These are phyloP conservation scores for Dysphania ambrosioides DNA, from an alignment of 148 eudicot species.

Conservation along the genomic window DNA sequence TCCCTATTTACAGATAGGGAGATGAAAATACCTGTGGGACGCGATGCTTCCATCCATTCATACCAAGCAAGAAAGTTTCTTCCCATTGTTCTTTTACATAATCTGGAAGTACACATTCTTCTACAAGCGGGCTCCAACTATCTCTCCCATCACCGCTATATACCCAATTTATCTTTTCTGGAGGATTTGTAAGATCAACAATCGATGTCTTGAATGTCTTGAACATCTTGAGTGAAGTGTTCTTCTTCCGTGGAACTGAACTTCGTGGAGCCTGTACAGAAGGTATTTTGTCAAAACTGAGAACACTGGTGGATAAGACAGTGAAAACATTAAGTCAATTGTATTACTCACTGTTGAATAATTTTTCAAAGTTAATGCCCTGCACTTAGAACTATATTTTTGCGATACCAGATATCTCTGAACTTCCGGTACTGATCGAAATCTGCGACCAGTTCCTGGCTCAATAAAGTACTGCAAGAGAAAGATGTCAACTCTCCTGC, in stretches of 20 bases:
- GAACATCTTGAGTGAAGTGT: constrained; percentile 15
- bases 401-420: constrained; percentile 50
- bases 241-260: constrained; percentile 25
- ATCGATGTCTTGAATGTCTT: constrained; percentile 18
- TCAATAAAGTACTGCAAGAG: constrained; percentile 68
- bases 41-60: constrained; percentile 30
- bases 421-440: constrained; percentile 63
- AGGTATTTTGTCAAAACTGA: background rate
- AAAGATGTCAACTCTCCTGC: constrained; percentile 6
- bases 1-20: background rate
- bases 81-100: constrained; percentile 34
- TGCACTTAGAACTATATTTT: constrained; percentile 27
- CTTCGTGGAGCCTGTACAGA: constrained; percentile 24
- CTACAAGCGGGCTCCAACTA: constrained; percentile 34
- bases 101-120: constrained; percentile 28
- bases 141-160: constrained; percentile 31
- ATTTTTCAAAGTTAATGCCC: constrained; percentile 28
- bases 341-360: constrained; percentile 28
- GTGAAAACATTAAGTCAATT: too few relatives aligned
- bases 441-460: constrained; percentile 53
- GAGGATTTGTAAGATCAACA: constrained; percentile 28
- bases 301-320: background rate
- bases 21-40: constrained; percentile 34
- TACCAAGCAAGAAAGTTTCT: constrained; percentile 35
- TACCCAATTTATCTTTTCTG: constrained; percentile 34